Conservation (phyloP, 139 green algal genomes). For the Astrephomene gubernaculifera region DNA sequence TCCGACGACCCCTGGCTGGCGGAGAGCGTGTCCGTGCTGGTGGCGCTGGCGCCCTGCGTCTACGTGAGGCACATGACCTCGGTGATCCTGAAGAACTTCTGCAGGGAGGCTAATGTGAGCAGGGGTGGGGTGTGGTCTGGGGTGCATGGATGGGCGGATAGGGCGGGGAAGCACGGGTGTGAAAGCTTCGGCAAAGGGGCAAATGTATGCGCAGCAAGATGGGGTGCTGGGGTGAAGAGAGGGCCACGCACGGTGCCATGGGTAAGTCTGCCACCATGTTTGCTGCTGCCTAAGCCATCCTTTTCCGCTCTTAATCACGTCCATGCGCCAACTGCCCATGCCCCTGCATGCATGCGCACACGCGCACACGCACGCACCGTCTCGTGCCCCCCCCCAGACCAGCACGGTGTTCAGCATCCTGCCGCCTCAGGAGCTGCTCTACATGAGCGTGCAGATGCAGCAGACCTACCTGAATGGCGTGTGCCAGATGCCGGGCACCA, state of each 20-base stretch:
- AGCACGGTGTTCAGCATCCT: not conserved
- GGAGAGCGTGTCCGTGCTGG: slow-evolving; percentile 55
- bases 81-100: slow-evolving; percentile 49
- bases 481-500: slow-evolving; percentile 27
- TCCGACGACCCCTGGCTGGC: slow-evolving; percentile 49
- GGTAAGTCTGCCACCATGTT: too few species aligned
- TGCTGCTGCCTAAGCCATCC: too few species aligned
- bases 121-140: not conserved
- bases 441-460: slow-evolving; percentile 27
- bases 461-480: slow-evolving; percentile 42
- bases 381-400: not conserved
- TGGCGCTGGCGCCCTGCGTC: slow-evolving; percentile 74
- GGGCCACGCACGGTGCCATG: too few species aligned
- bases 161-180: too few species aligned
- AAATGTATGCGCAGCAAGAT: too few species aligned
- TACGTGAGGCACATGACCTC: slow-evolving; percentile 60
- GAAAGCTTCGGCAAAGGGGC: too few species aligned
- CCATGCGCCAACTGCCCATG: too few species aligned
- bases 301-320: too few species aligned
- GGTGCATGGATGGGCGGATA: too few species aligned
- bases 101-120: slow-evolving; percentile 45
- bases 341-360: too few species aligned
- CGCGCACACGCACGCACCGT: too few species aligned
- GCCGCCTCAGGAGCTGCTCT: slow-evolving; percentile 32
- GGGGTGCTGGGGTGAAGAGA: too few species aligned